Evolutionary conservation across 139 green algal species (phyloP), one percentile per base, ranked within the genome.

Genomic region (Pseudopediastrum boryanum): DNA sequence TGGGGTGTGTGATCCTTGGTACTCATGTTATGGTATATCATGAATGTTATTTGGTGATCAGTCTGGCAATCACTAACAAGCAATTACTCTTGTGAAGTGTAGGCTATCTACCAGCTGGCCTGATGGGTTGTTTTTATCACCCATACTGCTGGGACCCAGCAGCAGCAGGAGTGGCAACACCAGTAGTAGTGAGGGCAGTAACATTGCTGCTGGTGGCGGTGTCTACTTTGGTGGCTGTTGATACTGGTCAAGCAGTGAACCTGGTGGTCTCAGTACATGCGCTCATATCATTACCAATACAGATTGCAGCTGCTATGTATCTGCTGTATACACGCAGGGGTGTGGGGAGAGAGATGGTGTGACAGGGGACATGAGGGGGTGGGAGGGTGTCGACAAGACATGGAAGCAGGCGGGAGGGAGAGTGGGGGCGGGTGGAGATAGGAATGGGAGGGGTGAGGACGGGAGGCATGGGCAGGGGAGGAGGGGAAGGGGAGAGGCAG

Each of bases 301-400:
- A 98, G 85, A 93, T 98, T 19, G 69, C 51, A 0, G 72, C 92
- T 3, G 93, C 92, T 4, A 89, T 98, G 52, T 90, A 79, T 63
- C 86, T 98, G 67, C 88, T 98, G 54, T 97, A 97, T 77, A 86
- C 71, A 10, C 92, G n/a, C n/a, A 98, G 89, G 92, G 90, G 35
- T 9, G 75, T 43, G 42, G 31, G 63, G 31, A 43, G 5, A n/a
- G n/a, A n/a, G n/a, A n/a, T n/a, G n/a, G n/a, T n/a, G n/a, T n/a
- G n/a, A n/a, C n/a, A n/a, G n/a, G n/a, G n/a, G n/a, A n/a, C n/a
- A n/a, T n/a, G n/a, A n/a, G n/a, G n/a, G n/a, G n/a, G n/a, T n/a
- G n/a, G n/a, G n/a, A n/a, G n/a, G n/a, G n/a, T n/a, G n/a, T n/a
- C n/a, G n/a, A n/a, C n/a, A n/a, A n/a, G n/a, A n/a, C n/a, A n/a